These are phyloP conservation scores for Scedosporium aurantiacum DNA, from an alignment of 2,329 filamentous ascomycete species.

Conservation along the genomic window DNA sequence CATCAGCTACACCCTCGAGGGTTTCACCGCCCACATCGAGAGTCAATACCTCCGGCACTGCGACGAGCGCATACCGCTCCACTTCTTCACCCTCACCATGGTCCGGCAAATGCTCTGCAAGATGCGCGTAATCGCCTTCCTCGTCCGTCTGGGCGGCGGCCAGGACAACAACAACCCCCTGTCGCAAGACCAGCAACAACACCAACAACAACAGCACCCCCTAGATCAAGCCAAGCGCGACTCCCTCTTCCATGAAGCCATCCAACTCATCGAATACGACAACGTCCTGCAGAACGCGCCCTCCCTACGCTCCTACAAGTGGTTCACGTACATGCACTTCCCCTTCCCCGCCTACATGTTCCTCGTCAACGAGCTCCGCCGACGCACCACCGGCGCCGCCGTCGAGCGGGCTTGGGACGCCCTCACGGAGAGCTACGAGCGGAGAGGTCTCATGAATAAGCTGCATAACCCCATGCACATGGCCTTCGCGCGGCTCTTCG, in stretches of 20 bases:
- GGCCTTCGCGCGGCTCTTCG: slow-evolving; percentile 44
- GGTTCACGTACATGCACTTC: slow-evolving; percentile 50
- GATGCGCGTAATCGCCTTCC: slow-evolving; percentile 42
- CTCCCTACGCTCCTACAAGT: slow-evolving; percentile 39
- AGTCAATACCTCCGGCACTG: slow-evolving; percentile 44
- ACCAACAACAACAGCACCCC: slow-evolving; percentile 13
- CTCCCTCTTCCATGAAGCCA: slow-evolving; percentile 40
- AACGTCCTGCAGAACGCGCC: slow-evolving; percentile 42
- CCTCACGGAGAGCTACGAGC: slow-evolving; percentile 43
- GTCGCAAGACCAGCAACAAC: neutral
- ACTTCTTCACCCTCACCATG: slow-evolving; percentile 48
- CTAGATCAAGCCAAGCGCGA: slow-evolving; percentile 38
- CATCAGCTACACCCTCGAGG: slow-evolving; percentile 37
- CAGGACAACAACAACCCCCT: neutral
- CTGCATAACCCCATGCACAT: slow-evolving; percentile 45
- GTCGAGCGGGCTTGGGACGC: slow-evolving; percentile 49
- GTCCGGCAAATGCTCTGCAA: slow-evolving; percentile 45
- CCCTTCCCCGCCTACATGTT: slow-evolving; percentile 53
- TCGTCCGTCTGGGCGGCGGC: slow-evolving; percentile 34
- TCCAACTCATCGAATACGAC: slow-evolving; percentile 49
- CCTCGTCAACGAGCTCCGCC: slow-evolving; percentile 43
- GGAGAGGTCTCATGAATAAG: slow-evolving; percentile 36
- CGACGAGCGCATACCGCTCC: slow-evolving; percentile 46
- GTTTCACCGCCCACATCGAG: slow-evolving; percentile 44
- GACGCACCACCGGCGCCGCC: slow-evolving; percentile 39